Evolutionary conservation across 371 early-diverging fungal genomes (phyloP), one percentile per base, ranked within the genome.

Genomic region (Blakeslea trispora): DNA sequence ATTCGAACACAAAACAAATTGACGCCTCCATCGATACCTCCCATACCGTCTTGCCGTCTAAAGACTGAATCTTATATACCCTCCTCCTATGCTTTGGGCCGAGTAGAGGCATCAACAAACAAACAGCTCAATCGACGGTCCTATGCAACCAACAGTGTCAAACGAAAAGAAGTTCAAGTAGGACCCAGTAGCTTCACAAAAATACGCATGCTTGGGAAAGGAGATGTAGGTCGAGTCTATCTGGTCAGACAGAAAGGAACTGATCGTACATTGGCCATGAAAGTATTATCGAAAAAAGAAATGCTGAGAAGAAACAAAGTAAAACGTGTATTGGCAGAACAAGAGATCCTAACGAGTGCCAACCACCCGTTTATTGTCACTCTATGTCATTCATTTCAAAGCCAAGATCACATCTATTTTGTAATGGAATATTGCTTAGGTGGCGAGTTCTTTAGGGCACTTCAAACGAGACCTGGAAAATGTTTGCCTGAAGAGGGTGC

Each of bases 381-480:
- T 17, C 81, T 99, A 45, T 95, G 95, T 74, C 95, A 96, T 81
- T 91, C 92, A 1, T 98, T 99, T 72, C 97, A 98, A 73, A 91
- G 91, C 49, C 89, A 93, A 59, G 91, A 93, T 52, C 85, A 96
- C 62, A 74, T 99, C 22, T 98, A 95, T 70, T 89, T 99, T 64
- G 90, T 96, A 55, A 96, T 97, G 93, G 99, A 99, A 62, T 99
- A 97, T 77, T 97, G 99, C 58, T 81, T 90, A 59, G 99, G 99
- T 47, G 99, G 99, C 42, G 99, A 99, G 73, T 97, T 96, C 68
- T 95, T 94, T 69, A 69, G 93, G 74, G 85, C 86, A 7, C 70
- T 96, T 37, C 96, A 94, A 73, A 69, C 72, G 53, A 75, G 89
- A 14, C 91, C 93, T 13, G 90, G 88, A n/a, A 93, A 92, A 61